Evolutionary conservation across 2,329 filamentous ascomycete genomes (phyloP).

Genomic region (Colletotrichum trifolii): DNA sequence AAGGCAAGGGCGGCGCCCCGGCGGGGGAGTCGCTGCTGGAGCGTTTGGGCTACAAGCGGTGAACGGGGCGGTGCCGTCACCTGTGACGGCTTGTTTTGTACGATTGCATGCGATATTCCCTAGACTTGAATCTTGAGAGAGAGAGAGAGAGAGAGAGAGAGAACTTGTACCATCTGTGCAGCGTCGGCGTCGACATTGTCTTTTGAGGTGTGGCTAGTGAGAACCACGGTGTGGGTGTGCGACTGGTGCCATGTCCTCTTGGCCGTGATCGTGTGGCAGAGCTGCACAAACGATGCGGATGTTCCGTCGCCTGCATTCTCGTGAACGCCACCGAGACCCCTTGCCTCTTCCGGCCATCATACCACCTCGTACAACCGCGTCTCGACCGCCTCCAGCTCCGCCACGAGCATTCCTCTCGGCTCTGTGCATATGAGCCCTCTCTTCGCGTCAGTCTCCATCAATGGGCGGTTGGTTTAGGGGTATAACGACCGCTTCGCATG

Average conservation of each 20-base stretch:
- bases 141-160: constrained; percentile 13
- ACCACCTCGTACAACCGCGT: too few species aligned
- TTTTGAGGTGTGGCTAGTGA: not conserved
- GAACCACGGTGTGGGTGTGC: too few species aligned
- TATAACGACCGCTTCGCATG: not conserved
- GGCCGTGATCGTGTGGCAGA: too few species aligned
- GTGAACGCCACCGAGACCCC: too few species aligned
- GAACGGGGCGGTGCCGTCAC: not conserved
- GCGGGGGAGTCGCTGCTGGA: constrained; percentile 35
- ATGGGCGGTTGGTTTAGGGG: not conserved
- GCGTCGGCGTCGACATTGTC: not conserved
- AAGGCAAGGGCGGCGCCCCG: constrained; percentile 31
- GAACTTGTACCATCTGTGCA: constrained; percentile 6
- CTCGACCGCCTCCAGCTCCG: too few species aligned
- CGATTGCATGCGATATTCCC: constrained; percentile 29
- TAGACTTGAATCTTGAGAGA: constrained; percentile 19
- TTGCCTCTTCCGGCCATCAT: too few species aligned
- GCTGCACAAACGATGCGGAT: not conserved
- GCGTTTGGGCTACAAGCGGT: constrained; percentile 38
- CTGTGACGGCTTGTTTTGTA: not conserved
- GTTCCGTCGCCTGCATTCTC: too few species aligned
- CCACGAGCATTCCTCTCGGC: too few species aligned
- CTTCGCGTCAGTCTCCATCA: not conserved
- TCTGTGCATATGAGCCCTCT: not conserved
- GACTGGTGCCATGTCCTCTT: too few species aligned